Evolutionary conservation across 345 rosid genomes (phyloP), one percentile per base, ranked within the genome.

Genomic region (Brassica carinata): DNA sequence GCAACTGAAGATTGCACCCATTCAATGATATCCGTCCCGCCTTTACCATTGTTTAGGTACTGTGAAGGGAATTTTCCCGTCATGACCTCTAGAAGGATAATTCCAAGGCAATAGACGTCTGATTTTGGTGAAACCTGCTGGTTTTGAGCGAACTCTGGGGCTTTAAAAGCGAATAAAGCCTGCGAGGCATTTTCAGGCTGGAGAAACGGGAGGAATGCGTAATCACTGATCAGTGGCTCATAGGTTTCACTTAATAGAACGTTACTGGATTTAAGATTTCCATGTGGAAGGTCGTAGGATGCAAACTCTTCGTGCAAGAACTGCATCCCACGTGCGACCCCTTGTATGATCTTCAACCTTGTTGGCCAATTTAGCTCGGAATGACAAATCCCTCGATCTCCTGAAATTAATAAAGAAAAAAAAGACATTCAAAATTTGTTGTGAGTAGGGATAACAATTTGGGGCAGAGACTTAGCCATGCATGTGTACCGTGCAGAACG

Each of bases 401-500:
- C 55, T 48, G 55, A 48, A 48, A 48, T 48, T 48, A 13, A 10
- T 43, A 40, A 40, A 40, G 3, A 14, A 4, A 8, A 2, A 17
- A 63, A 7, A 30, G 36, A 29, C 0, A 5, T 8, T 66, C 2
- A 3, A 18, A 66, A 31, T 18, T 57, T 17, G 26, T 17, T 57
- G 26, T 17, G 26, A 57, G 18, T 51, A 51, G 57, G 17, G 57
- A 51, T 51, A 51, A 10, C n/a, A 45, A 14, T 48, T 13, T 48
- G 57, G 57, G 15, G 15, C 5, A 14, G 45, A 38, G 45, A 43
- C 15, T 4, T 13, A 48, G 26, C 61, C 23, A 55, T 55, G 61
- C 19, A 61, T 27, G 15, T 86, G 87, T 51, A 51, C 58, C 58
- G 18, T 51, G 58, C 18, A 51, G 5, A n/a, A 51, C 58, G 58